A percentile compares a stretch with the other conserved stretches of the same genome.
These are phyloP conservation scores for Penicillium manginii DNA, from an alignment of 495 filamentous ascomycete species.

Conservation along the genomic window DNA sequence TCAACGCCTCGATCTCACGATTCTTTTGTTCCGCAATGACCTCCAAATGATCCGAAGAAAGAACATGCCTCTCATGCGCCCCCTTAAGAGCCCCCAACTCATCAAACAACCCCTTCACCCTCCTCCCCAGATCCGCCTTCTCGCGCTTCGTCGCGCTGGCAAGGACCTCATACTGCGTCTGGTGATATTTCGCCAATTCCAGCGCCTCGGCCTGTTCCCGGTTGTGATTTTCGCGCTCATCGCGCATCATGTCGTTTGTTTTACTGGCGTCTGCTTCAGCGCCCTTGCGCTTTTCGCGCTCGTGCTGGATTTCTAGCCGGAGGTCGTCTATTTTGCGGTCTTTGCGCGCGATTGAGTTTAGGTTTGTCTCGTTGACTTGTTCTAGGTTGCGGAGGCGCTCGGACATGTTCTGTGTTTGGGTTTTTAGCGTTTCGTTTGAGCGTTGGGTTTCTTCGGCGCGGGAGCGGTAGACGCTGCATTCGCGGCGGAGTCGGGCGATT, in stretches of 20 bases:
- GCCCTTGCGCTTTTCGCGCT: slow-evolving; percentile 63
- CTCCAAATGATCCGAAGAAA: slow-evolving; percentile 65
- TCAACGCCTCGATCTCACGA: slow-evolving; percentile 61
- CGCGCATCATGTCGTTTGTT: slow-evolving; percentile 62
- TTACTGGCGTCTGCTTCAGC: slow-evolving; percentile 67
- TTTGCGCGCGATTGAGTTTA: slow-evolving; percentile 71
- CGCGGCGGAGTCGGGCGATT: slow-evolving; percentile 81
- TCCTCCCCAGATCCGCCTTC: slow-evolving; percentile 48
- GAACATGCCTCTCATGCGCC: slow-evolving; percentile 46
- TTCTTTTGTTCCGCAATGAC: slow-evolving; percentile 72
- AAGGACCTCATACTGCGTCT: slow-evolving; percentile 72
- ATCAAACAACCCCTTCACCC: slow-evolving; percentile 35
- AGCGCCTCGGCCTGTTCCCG: slow-evolving; percentile 64
- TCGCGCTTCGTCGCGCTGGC: slow-evolving; percentile 62
- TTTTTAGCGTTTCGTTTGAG: slow-evolving; percentile 71
- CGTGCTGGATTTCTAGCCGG: slow-evolving; percentile 65
- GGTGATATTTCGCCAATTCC: slow-evolving; percentile 55
- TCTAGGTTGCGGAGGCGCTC: slow-evolving; percentile 65
- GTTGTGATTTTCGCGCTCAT: slow-evolving; percentile 57
- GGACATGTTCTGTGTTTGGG: slow-evolving; percentile 68
- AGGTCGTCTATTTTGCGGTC: slow-evolving; percentile 80
- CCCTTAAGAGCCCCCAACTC: slow-evolving; percentile 40
- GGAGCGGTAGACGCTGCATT: slow-evolving; percentile 73
- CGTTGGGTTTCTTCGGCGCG: slow-evolving; percentile 74
- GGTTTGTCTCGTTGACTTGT: slow-evolving; percentile 72